phyloP scores from a whole-genome alignment of 129 eudicot genomes.

The Flaveria trinervia region DNA sequence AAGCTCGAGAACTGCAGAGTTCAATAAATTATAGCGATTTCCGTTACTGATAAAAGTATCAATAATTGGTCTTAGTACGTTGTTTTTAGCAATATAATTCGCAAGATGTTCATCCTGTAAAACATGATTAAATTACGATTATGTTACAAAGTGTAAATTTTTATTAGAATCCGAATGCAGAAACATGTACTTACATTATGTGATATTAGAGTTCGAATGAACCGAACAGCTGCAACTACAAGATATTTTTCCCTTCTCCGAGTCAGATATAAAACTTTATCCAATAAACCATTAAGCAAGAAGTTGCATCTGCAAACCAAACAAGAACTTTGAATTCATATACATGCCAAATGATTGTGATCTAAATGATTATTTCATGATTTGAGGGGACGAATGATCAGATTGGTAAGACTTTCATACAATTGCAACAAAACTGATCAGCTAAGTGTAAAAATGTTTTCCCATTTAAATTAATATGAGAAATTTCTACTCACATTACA shows the following conservation, averaged over 20 bases:
- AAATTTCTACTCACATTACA: neutral
- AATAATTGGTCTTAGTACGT: conserved; percentile 72
- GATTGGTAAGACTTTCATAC: neutral
- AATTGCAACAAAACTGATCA: neutral
- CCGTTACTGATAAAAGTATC: conserved; percentile 83
- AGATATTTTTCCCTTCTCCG: conserved; percentile 86
- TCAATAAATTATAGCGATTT: conserved; percentile 78
- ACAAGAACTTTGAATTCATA: conserved; percentile 12
- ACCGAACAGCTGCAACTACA: conserved; percentile 89
- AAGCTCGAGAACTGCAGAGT: conserved; percentile 88
- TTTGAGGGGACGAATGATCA: neutral
- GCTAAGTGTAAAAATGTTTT: neutral
- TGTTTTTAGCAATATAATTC: conserved; percentile 71
- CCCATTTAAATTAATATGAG: neutral
- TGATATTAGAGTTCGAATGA: conserved; percentile 71
- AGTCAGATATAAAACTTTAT: conserved; percentile 72
- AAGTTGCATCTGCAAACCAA: conserved; percentile 65
- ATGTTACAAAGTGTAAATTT: neutral
- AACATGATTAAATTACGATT: conserved; percentile 9
- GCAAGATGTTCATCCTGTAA: conserved; percentile 87
- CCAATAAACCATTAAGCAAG: conserved; percentile 66
- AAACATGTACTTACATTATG: conserved; percentile 60
- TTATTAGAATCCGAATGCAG: neutral
- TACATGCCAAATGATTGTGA: neutral
- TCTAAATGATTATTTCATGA: neutral